Evolutionary conservation across 2,329 filamentous ascomycete genomes (phyloP).

Genomic region (Penicillium vulpinum): DNA sequence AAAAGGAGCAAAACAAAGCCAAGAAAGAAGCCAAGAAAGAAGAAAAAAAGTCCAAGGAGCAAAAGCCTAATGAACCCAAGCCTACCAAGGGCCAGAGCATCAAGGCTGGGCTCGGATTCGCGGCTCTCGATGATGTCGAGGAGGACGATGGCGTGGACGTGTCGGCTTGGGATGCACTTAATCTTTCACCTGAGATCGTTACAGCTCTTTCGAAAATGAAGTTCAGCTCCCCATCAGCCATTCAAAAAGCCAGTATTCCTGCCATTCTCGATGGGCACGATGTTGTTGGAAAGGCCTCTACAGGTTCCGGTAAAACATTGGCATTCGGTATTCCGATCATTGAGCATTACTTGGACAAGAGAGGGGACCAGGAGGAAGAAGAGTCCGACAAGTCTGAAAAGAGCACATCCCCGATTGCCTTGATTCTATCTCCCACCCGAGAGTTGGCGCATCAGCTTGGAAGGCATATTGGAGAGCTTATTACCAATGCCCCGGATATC

Average conservation of each 20-base stretch:
- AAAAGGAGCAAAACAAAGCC: slow-evolving; percentile 18
- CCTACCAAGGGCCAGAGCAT: slow-evolving; percentile 36
- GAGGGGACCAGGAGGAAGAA: slow-evolving; percentile 37
- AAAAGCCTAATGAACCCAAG: slow-evolving; percentile 27
- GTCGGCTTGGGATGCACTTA: slow-evolving; percentile 74
- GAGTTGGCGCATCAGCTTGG: slow-evolving; percentile 91
- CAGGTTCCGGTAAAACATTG: slow-evolving; percentile 93
- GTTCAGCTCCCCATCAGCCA: slow-evolving; percentile 77
- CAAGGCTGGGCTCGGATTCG: slow-evolving; percentile 39
- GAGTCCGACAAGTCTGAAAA: slow-evolving; percentile 44
- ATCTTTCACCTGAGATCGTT: slow-evolving; percentile 70
- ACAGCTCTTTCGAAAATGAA: slow-evolving; percentile 75
- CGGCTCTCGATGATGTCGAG: slow-evolving; percentile 40
- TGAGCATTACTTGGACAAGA: slow-evolving; percentile 69
- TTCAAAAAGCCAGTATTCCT: slow-evolving; percentile 79
- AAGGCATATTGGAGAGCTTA: slow-evolving; percentile 76
- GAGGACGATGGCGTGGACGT: slow-evolving; percentile 66
- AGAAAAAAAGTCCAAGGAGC: slow-evolving; percentile 14
- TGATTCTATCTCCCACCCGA: slow-evolving; percentile 87
- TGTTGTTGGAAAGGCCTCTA: slow-evolving; percentile 92
- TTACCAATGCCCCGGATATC: slow-evolving; percentile 63
- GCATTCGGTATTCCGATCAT: slow-evolving; percentile 93
- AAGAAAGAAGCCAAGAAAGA: slow-evolving; percentile 24
- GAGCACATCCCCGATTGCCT: slow-evolving; percentile 59
- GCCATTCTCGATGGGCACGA: slow-evolving; percentile 80